phyloP scores from a whole-genome alignment of 768 basidiomycete genomes.

The Rhodocollybia butyracea region DNA sequence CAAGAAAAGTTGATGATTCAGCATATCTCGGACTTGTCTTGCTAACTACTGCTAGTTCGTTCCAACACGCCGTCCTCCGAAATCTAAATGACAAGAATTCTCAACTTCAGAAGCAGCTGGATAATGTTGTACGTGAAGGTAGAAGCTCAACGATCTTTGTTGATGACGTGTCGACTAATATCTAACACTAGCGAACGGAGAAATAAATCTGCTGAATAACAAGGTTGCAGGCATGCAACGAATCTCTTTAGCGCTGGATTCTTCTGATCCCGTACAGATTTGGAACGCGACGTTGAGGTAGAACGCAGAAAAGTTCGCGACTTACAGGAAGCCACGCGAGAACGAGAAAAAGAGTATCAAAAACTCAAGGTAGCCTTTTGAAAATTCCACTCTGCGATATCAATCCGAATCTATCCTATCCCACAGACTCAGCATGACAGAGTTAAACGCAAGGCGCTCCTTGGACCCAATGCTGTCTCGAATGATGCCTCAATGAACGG shows the following conservation, averaged over 20 bases:
- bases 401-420: background rate
- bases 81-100: conserved; percentile 81
- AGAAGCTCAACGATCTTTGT: background rate
- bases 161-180: background rate
- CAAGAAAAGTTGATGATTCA: conserved; percentile 66
- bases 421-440: conserved; percentile 73
- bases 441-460: conserved; percentile 75
- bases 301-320: conserved; percentile 75
- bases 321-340: conserved; percentile 68
- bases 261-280: conserved; percentile 39
- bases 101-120: conserved; percentile 80
- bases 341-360: conserved; percentile 84
- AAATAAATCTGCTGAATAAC: conserved; percentile 64
- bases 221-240: conserved; percentile 57
- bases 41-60: conserved; percentile 46
- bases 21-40: conserved; percentile 1
- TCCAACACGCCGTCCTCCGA: conserved; percentile 80
- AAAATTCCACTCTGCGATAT: background rate
- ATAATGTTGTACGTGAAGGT: conserved; percentile 87
- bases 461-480: conserved; percentile 34
- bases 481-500: background rate
- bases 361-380: conserved; percentile 63
- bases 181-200: conserved; percentile 64
- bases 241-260: background rate
- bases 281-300: conserved; percentile 77